Conservation (phyloP, 768 basidiomycete genomes). For the Symmetrospora coprosmae region DNA sequence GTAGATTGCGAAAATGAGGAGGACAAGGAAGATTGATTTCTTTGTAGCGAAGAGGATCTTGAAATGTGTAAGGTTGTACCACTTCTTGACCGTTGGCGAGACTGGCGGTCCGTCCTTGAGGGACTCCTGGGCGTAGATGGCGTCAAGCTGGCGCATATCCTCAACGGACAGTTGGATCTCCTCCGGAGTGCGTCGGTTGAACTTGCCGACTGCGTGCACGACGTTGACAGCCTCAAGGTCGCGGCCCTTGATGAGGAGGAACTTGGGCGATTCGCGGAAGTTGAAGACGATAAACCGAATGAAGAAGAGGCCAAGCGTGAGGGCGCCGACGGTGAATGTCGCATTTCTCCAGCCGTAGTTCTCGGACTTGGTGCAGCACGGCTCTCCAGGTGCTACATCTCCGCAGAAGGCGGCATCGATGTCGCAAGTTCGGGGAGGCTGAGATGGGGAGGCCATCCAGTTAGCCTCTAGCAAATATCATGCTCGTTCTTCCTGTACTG, state of each 20-base stretch:
- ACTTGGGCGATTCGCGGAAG: constrained; percentile 40
- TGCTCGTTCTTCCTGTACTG: no score
- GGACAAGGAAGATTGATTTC: constrained; percentile 33
- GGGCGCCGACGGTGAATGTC: constrained; percentile 35
- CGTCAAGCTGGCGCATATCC: constrained; percentile 34
- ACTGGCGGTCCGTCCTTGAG: constrained; percentile 16
- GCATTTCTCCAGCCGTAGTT: constrained; percentile 41
- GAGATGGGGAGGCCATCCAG: background rate
- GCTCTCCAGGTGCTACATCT: constrained; percentile 23
- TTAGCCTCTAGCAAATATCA: no score
- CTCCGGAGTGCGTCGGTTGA: constrained; percentile 36
- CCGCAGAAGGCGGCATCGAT: constrained; percentile 5
- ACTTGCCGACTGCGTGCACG: constrained; percentile 38
- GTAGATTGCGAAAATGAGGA: constrained; percentile 35
- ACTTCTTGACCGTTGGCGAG: constrained; percentile 25
- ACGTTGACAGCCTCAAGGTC: constrained; percentile 39
- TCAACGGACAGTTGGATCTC: constrained; percentile 37
- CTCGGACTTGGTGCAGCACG: constrained; percentile 35
- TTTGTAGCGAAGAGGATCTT: constrained; percentile 37
- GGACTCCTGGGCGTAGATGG: constrained; percentile 12
- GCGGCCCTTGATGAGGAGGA: constrained; percentile 37
- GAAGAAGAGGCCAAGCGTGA: constrained; percentile 38
- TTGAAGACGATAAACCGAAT: constrained; percentile 38
- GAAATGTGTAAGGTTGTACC: constrained; percentile 33
- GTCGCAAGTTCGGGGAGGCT: constrained; percentile 16